Evolutionary conservation across 768 basidiomycete genomes (phyloP).

Genomic region (Mycena floridula): DNA sequence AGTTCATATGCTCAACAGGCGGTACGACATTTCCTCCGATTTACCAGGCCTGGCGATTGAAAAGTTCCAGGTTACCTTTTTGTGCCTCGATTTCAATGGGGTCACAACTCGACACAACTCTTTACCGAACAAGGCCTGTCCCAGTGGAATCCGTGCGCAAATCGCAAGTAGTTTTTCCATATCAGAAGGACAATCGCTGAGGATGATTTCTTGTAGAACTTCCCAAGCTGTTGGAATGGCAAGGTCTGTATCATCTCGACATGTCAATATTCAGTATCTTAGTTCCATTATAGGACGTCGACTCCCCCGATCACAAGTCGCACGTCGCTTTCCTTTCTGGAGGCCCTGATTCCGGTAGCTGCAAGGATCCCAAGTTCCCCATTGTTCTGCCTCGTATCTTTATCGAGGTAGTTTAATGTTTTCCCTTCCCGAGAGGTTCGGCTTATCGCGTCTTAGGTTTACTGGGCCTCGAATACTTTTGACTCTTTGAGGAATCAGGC

Average conservation of each 20-base stretch:
- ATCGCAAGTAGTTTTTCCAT: slow-evolving; percentile 27
- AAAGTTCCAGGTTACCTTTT: too few species aligned
- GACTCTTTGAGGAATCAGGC: slow-evolving; percentile 32
- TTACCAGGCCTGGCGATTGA: too few species aligned
- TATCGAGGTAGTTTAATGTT: slow-evolving; percentile 34
- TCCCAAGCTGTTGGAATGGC: slow-evolving; percentile 53
- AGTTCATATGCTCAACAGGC: slow-evolving; percentile 39
- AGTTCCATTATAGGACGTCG: slow-evolving; percentile 25
- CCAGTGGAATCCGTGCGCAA: slow-evolving; percentile 44
- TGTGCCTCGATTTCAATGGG: slow-evolving; percentile 43
- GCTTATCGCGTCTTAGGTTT: slow-evolving; percentile 26
- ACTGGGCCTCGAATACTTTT: slow-evolving; percentile 35
- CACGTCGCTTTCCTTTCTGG: slow-evolving; percentile 41
- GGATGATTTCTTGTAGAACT: slow-evolving; percentile 28
- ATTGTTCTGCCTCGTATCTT: slow-evolving; percentile 43
- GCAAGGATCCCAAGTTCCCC: slow-evolving; percentile 39
- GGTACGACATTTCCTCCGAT: too few species aligned
- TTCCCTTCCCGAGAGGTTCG: not conserved
- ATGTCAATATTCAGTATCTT: not conserved
- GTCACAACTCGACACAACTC: slow-evolving; percentile 29
- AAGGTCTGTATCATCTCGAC: slow-evolving; percentile 27
- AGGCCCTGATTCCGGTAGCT: slow-evolving; percentile 44
- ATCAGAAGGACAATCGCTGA: not conserved
- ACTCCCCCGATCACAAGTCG: slow-evolving; percentile 46
- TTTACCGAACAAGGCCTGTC: slow-evolving; percentile 32